Evolutionary conservation across 1,139 yeast species (phyloP).

Genomic region (Yamadazyma oceani): DNA sequence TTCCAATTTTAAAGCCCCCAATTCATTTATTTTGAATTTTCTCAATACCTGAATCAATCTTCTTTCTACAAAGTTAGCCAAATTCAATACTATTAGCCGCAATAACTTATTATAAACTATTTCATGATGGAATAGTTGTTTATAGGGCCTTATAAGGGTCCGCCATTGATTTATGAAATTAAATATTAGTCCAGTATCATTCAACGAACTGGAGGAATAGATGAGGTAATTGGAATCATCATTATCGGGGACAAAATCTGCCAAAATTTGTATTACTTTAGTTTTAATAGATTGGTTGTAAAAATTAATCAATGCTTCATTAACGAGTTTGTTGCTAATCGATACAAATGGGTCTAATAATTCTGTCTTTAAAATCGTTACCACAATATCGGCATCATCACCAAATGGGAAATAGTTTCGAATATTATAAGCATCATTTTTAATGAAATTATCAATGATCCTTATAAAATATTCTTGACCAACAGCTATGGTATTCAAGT

Average conservation of each 20-base stretch:
- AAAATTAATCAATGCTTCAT: conserved; percentile 53
- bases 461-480: conserved; percentile 56
- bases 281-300: conserved; percentile 59
- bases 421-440: conserved; percentile 26
- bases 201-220: conserved; percentile 28
- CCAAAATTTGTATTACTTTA: conserved; percentile 47
- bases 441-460: conserved; percentile 39
- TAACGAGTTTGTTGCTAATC: conserved; percentile 47
- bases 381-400: conserved; percentile 46
- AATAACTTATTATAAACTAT: conserved; percentile 50
- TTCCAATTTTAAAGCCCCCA: conserved; percentile 84
- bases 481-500: conserved; percentile 61
- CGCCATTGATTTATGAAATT: conserved; percentile 67
- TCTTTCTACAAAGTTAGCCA: conserved; percentile 57
- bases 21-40: conserved; percentile 62
- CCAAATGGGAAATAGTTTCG: conserved; percentile 55
- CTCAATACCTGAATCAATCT: conserved; percentile 66
- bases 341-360: conserved; percentile 40
- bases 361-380: conserved; percentile 37
- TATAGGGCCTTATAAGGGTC: conserved; percentile 61
- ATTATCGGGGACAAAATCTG: conserved; percentile 55
- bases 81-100: conserved; percentile 51
- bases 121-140: conserved; percentile 52
- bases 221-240: conserved; percentile 41
- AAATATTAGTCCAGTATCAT: conserved; percentile 33